phyloP scores from a whole-genome alignment of 2,329 filamentous ascomycete species.

The Colletotrichum sp. region DNA sequence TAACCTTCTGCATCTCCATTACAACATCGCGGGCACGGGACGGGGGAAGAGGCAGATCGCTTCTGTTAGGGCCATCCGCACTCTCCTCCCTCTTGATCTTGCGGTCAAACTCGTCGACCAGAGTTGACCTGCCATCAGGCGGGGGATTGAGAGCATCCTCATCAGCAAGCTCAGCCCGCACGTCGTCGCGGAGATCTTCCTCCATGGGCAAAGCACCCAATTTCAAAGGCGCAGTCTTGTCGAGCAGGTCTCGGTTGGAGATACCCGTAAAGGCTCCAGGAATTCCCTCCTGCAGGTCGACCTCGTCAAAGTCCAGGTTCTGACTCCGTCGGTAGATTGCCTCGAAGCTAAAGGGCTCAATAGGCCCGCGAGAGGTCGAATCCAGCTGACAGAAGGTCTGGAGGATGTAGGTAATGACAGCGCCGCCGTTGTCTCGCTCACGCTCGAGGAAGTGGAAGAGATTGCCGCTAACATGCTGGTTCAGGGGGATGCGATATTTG shows the following conservation, averaged over 20 bases:
- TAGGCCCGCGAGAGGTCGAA: slow-evolving; percentile 64
- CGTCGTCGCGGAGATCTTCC: slow-evolving; percentile 78
- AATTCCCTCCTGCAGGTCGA: slow-evolving; percentile 69
- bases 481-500: slow-evolving; percentile 91
- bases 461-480: slow-evolving; percentile 80
- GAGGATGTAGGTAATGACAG: slow-evolving; percentile 78
- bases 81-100: slow-evolving; percentile 90
- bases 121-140: slow-evolving; percentile 68
- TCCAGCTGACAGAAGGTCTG: slow-evolving; percentile 63
- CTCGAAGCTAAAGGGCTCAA: slow-evolving; percentile 68
- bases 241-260: slow-evolving; percentile 64
- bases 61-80: slow-evolving; percentile 78
- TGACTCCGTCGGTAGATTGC: slow-evolving; percentile 62
- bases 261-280: slow-evolving; percentile 67
- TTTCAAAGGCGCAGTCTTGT: slow-evolving; percentile 65
- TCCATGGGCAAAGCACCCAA: slow-evolving; percentile 88
- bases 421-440: slow-evolving; percentile 82
- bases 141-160: slow-evolving; percentile 82
- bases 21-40: slow-evolving; percentile 89
- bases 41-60: slow-evolving; percentile 84
- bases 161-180: slow-evolving; percentile 85
- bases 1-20: slow-evolving; percentile 92
- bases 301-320: slow-evolving; percentile 66
- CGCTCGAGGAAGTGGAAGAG: slow-evolving; percentile 88
- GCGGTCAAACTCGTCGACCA: slow-evolving; percentile 87